phyloP scores from a whole-genome alignment of 2,329 filamentous ascomycete species.

The Aspergillus novofumigatus region DNA sequence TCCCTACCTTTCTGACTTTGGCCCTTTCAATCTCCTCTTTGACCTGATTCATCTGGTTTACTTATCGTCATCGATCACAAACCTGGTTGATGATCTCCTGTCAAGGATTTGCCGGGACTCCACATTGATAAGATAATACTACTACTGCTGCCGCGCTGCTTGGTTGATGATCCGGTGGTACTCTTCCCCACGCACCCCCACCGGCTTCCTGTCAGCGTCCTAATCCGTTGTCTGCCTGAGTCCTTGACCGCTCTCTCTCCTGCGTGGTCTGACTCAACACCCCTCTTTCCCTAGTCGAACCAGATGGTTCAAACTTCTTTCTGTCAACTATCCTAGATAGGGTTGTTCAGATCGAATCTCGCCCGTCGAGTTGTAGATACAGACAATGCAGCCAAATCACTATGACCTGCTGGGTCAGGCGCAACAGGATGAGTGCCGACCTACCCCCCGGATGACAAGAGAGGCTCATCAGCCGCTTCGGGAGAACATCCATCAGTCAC shows the following conservation, averaged over 20 bases:
- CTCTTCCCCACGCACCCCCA: background rate
- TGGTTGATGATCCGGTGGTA: background rate
- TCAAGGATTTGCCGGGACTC: background rate
- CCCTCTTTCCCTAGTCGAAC: background rate
- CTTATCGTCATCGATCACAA: background rate
- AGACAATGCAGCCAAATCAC: constrained; percentile 38
- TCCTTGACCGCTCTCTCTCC: background rate
- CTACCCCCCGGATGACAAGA: constrained; percentile 31
- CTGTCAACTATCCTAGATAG: background rate
- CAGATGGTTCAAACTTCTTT: background rate
- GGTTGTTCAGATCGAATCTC: background rate
- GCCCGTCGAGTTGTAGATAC: background rate
- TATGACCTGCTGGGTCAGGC: constrained; percentile 36
- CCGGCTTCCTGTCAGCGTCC: background rate
- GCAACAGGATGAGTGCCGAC: constrained; percentile 26
- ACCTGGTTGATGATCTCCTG: background rate
- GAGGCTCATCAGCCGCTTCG: constrained; percentile 28
- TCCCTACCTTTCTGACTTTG: background rate
- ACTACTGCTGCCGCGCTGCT: background rate
- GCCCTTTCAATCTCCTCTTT: background rate
- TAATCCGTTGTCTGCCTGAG: background rate
- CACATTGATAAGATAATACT: background rate
- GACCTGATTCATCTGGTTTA: background rate
- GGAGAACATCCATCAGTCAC: constrained; percentile 31
- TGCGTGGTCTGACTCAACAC: background rate